A percentile compares a stretch with the other conserved stretches of the same genome.
Conservation (phyloP, 768 basidiomycete species). For the Leccinum boreale region DNA sequence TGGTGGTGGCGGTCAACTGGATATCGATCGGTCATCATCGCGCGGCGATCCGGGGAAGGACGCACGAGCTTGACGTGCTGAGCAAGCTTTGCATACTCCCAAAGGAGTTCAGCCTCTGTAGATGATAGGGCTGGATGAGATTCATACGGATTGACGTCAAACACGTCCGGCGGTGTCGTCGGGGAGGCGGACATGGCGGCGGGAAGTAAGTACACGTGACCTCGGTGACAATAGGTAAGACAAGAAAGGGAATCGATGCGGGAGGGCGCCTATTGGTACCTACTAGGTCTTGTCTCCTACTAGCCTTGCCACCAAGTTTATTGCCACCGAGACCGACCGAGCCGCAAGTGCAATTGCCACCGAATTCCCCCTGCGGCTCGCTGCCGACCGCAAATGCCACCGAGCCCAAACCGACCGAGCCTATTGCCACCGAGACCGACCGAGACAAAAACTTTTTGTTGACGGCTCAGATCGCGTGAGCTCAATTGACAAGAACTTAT, state of each 20-base stretch:
- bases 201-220: background rate
- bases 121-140: slow-evolving; percentile 62
- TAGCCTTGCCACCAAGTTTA: background rate
- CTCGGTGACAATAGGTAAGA: background rate
- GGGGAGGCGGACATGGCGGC: background rate
- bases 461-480: background rate
- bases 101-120: slow-evolving; percentile 77
- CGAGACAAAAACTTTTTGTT: background rate
- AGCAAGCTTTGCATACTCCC: slow-evolving; percentile 90
- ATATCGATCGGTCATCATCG: background rate
- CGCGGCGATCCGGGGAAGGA: background rate
- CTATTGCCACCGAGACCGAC: slow-evolving; percentile 5
- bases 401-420: background rate
- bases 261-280: too few relatives aligned
- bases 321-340: background rate
- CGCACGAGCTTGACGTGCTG: slow-evolving; percentile 76
- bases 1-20: slow-evolving; percentile 68
- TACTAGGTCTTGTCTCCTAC: background rate
- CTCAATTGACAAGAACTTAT: background rate
- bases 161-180: slow-evolving; percentile 12
- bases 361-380: background rate
- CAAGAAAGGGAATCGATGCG: background rate
- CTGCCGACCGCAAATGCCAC: background rate
- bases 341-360: background rate
- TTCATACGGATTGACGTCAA: slow-evolving; percentile 68